These are phyloP conservation scores for Calonectria henricotiae DNA, from an alignment of 2,329 filamentous ascomycete genomes.

Conservation along the genomic window DNA sequence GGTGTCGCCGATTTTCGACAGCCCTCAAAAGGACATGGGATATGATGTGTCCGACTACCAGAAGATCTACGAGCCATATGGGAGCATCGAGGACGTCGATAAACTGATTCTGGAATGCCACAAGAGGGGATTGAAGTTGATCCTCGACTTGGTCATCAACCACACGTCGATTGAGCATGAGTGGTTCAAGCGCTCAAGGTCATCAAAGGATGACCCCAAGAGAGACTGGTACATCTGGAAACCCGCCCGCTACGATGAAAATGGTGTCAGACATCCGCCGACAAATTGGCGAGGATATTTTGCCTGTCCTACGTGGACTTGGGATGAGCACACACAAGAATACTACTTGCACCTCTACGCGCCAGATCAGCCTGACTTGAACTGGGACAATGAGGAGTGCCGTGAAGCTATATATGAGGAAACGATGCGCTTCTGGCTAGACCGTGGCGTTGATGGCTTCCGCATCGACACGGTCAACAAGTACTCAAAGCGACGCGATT, in stretches of 20 bases:
- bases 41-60: slow-evolving; percentile 83
- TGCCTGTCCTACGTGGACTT: slow-evolving; percentile 68
- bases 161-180: slow-evolving; percentile 74
- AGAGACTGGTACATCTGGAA: slow-evolving; percentile 80
- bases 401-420: slow-evolving; percentile 77
- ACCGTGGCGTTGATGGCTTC: slow-evolving; percentile 77
- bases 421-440: slow-evolving; percentile 82
- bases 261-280: slow-evolving; percentile 72
- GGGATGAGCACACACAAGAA: slow-evolving; percentile 67
- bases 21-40: slow-evolving; percentile 79
- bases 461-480: slow-evolving; percentile 80
- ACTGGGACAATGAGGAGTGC: slow-evolving; percentile 81
- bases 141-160: slow-evolving; percentile 83
- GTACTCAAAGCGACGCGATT: slow-evolving; percentile 74
- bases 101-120: slow-evolving; percentile 74
- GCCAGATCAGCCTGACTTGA: slow-evolving; percentile 81
- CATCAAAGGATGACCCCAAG: slow-evolving; percentile 67
- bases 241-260: slow-evolving; percentile 67
- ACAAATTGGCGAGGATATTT: slow-evolving; percentile 72
- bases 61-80: slow-evolving; percentile 77
- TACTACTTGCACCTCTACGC: slow-evolving; percentile 77
- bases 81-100: slow-evolving; percentile 78
- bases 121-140: slow-evolving; percentile 74
- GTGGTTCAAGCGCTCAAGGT: slow-evolving; percentile 73
- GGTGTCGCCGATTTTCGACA: slow-evolving; percentile 70